Base-by-base conservation (phyloP, 768 basidiomycete genomes). In the Kwoniella sp. region DNA sequence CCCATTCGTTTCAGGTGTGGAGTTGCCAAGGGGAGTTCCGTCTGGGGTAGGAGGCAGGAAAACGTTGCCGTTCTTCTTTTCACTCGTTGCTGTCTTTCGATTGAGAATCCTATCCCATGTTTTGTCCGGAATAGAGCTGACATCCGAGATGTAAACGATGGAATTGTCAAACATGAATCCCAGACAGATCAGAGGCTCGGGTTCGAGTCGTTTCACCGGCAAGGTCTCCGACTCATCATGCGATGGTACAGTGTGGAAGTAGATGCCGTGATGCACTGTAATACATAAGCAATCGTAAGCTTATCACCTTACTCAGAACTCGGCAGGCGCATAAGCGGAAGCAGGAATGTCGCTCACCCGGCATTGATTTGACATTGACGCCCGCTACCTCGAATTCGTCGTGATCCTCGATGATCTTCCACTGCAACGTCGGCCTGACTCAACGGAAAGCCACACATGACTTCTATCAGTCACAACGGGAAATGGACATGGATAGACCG, bases 131-230 rank as follows among this genome's bases (percentile, higher is more conserved):
- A 95, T 90, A 70, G 85, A 81, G 9, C 89, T 91, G 47, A 89
- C 90, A 78, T 96, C 93, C 28, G 89, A 89, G 65, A 95, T 84
- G 82, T 94, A 94, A 15, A 87, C 83, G 52, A 94, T 80, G 30
- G 85, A 81, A 37, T 88, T 82, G 71, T 88, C 85, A 52, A 83
- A 82, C 62, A 82, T 69, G 76, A 80, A 82, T 3, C 76, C 75
- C 20, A 79, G 73, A 59, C 80, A 82, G 45, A 76, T 79, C 47
- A 81, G 74, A 2, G 79, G 79, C 53, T 74, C 59, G 9, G 73
- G 73, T 12, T 68, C 65, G 31, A 70, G 66, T 48, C 60, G 64
- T 53, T 63, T 30, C 15, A 65, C 26, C 22, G 58, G 69, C 13
- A 57, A 4, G 52, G 52, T 28, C 15, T 47, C 12, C 8, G 63